These are phyloP conservation scores for Mucor racemosus DNA, from an alignment of 371 early-diverging fungal species.

Conservation along the genomic window DNA sequence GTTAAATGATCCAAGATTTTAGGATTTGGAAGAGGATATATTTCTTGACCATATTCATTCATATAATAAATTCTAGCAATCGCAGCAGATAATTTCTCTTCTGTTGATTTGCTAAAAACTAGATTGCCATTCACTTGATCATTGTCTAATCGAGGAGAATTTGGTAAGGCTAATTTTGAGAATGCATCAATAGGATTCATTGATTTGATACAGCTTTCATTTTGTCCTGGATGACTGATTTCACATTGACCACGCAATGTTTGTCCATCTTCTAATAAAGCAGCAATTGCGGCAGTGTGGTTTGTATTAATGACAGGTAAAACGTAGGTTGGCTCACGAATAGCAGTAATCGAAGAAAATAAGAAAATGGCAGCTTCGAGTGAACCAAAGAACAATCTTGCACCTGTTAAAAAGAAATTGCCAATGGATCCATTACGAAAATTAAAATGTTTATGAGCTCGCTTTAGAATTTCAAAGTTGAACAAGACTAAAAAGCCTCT, in stretches of 20 bases:
- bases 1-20: conserved; percentile 57
- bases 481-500: conserved; percentile 73
- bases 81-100: conserved; percentile 54
- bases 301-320: conserved; percentile 69
- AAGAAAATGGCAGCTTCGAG: conserved; percentile 75
- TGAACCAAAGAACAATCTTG: conserved; percentile 70
- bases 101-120: conserved; percentile 54
- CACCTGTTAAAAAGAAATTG: conserved; percentile 78
- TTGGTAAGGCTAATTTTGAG: conserved; percentile 41
- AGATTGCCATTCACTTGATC: conserved; percentile 45
- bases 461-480: conserved; percentile 68
- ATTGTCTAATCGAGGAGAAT: conserved; percentile 20
- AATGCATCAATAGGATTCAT: conserved; percentile 56
- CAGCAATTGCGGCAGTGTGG: conserved; percentile 68
- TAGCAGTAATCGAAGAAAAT: conserved; percentile 68
- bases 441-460: conserved; percentile 68
- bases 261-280: conserved; percentile 60
- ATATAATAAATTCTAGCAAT: conserved; percentile 72
- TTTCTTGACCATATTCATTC: conserved; percentile 73
- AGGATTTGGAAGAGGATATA: conserved; percentile 68
- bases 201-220: conserved; percentile 11
- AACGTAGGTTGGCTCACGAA: conserved; percentile 64
- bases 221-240: conserved; percentile 65
- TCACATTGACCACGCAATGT: conserved; percentile 71
- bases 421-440: conserved; percentile 77